Conservation (phyloP, 2,329 filamentous ascomycete genomes). For the Lanzia echinophila region DNA sequence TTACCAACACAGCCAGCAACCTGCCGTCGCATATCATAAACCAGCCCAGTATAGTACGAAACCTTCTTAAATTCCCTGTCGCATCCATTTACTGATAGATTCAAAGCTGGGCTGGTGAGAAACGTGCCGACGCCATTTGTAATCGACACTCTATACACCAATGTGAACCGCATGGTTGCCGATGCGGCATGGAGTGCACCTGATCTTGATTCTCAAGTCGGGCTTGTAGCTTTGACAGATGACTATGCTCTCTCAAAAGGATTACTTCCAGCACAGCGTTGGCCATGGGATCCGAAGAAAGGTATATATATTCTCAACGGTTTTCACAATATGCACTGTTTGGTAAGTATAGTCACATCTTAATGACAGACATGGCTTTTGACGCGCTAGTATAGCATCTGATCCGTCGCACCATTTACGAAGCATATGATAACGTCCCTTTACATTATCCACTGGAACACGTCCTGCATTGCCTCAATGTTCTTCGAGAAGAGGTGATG, state of each 20-base stretch:
- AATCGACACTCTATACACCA: background rate
- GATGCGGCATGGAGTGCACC: background rate
- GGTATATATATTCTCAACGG: constrained; percentile 2
- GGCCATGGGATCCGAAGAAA: constrained; percentile 4
- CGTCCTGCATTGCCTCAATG: constrained; percentile 6
- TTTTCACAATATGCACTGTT: constrained; percentile 5
- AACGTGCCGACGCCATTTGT: background rate
- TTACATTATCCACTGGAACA: background rate
- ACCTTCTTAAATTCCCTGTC: too few species aligned
- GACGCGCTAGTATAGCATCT: background rate
- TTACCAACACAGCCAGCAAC: background rate
- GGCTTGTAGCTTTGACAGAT: background rate
- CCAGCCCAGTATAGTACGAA: too few species aligned
- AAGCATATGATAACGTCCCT: background rate
- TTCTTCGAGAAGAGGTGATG: constrained; percentile 9
- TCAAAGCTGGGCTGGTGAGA: background rate
- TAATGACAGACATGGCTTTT: background rate
- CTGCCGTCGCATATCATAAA: too few species aligned
- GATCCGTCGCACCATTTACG: background rate
- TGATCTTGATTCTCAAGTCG: background rate
- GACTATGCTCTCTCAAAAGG: background rate
- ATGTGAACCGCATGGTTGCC: background rate
- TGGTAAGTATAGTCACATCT: background rate
- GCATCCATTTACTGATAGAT: too few species aligned
- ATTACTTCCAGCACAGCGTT: background rate